Conservation (phyloP, 805 yeast genomes). For the Zygosaccharomyces kombuchaensis region DNA sequence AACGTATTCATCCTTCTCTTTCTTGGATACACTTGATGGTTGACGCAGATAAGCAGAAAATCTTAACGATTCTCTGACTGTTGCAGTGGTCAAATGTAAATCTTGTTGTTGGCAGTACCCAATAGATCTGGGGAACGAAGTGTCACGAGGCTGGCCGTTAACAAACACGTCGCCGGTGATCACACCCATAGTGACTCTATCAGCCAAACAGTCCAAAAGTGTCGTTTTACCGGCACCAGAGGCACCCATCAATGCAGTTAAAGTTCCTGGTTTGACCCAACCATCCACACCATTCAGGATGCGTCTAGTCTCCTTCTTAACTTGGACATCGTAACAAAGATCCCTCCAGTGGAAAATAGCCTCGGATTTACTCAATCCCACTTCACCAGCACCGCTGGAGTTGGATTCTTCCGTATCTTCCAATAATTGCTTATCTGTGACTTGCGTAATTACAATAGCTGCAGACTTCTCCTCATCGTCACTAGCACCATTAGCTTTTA, state of each 20-base stretch:
- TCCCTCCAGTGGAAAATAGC: constrained; percentile 76
- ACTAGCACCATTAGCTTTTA: constrained; percentile 22
- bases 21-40: constrained; percentile 45
- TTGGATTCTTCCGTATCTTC: constrained; percentile 21
- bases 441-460: constrained; percentile 12
- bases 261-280: constrained; percentile 78
- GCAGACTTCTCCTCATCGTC: constrained; percentile 27
- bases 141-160: constrained; percentile 56
- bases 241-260: constrained; percentile 75
- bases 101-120: constrained; percentile 80
- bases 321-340: constrained; percentile 64
- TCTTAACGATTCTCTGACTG: constrained; percentile 67
- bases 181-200: constrained; percentile 65
- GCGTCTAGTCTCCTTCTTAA: constrained; percentile 55
- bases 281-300: constrained; percentile 67
- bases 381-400: constrained; percentile 21
- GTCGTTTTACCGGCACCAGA: constrained; percentile 84
- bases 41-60: constrained; percentile 69
- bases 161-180: constrained; percentile 65
- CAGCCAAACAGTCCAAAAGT: constrained; percentile 63
- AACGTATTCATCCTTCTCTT: constrained; percentile 61
- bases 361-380: constrained; percentile 32
- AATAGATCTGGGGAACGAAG: constrained; percentile 56
- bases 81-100: constrained; percentile 58
- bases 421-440: constrained; percentile 24